Evolutionary conservation across 208 protist species (phyloP).

Genomic region (Wallacemonas sp.): DNA sequence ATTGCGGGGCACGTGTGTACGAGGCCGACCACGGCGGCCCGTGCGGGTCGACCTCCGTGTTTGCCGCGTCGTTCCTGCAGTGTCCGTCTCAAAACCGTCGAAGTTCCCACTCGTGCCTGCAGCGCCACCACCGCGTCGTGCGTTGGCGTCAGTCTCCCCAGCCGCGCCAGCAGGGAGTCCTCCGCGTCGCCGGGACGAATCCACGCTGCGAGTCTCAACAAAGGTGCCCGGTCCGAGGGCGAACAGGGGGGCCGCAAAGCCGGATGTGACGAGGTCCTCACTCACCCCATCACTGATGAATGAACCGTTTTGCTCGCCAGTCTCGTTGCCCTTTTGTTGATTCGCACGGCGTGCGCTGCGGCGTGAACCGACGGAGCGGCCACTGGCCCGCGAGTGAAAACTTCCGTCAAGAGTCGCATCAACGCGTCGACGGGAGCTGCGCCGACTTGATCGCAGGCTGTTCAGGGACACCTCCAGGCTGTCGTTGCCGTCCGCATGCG

Average conservation of each 20-base stretch:
- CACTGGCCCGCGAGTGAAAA: background rate
- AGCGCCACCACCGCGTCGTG: no score
- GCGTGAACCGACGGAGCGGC: background rate
- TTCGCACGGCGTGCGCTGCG: background rate
- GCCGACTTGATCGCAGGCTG: slow-evolving; percentile 5
- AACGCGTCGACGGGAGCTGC: background rate
- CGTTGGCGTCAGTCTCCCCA: no score
- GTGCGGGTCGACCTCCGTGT: background rate
- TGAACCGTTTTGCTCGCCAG: background rate
- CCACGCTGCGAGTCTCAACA: background rate
- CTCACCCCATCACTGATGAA: background rate
- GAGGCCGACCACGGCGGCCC: background rate
- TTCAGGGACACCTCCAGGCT: background rate
- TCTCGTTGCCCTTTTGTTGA: background rate
- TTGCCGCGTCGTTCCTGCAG: background rate
- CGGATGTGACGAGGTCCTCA: slow-evolving; percentile 1
- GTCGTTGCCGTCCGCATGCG: background rate
- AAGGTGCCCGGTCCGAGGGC: slow-evolving; percentile 2
- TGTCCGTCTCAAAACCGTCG: no score
- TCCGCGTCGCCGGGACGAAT: background rate
- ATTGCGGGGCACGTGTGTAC: background rate
- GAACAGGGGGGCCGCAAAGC: background rate
- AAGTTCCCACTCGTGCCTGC: no score
- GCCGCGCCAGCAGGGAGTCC: background rate
- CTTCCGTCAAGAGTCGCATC: background rate